Conservation (phyloP, 1,284 basidiomycete species). For the Gomphus bonarii region DNA sequence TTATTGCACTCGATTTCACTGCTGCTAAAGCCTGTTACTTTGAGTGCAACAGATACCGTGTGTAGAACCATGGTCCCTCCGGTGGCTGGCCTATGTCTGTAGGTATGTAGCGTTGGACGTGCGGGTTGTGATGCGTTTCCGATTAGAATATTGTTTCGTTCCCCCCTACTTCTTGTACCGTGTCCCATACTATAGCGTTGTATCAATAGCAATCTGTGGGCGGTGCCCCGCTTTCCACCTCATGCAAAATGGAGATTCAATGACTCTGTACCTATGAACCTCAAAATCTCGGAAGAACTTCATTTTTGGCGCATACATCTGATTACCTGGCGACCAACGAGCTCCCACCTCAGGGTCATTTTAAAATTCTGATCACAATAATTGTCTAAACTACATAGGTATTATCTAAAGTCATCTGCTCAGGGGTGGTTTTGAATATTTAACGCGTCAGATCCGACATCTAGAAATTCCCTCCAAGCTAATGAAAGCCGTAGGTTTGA, state of each 20-base stretch:
- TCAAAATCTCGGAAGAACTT: not conserved
- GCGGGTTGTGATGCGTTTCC: not conserved
- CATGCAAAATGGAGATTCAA: not conserved
- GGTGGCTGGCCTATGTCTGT: not conserved
- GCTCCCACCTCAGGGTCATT: too few relatives aligned
- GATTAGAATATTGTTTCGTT: not conserved
- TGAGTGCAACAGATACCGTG: not conserved
- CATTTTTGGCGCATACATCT: too few relatives aligned
- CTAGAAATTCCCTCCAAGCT: too few relatives aligned
- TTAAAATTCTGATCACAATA: too few relatives aligned
- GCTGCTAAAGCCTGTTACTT: constrained; percentile 19
- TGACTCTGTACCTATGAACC: not conserved
- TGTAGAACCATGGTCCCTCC: not conserved
- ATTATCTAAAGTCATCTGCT: too few relatives aligned
- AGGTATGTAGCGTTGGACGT: too few relatives aligned
- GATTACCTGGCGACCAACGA: too few relatives aligned
- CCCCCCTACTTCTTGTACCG: not conserved
- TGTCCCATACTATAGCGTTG: not conserved
- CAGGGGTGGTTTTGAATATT: too few relatives aligned
- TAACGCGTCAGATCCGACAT: too few relatives aligned
- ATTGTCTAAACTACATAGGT: too few relatives aligned
- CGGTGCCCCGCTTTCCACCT: not conserved
- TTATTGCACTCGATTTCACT: constrained; percentile 32
- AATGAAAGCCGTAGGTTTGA: too few relatives aligned
- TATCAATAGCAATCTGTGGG: constrained; percentile 4